Evolutionary conservation across 2,329 filamentous ascomycete species (phyloP).

Genomic region (Fusarium odoratissimum): DNA sequence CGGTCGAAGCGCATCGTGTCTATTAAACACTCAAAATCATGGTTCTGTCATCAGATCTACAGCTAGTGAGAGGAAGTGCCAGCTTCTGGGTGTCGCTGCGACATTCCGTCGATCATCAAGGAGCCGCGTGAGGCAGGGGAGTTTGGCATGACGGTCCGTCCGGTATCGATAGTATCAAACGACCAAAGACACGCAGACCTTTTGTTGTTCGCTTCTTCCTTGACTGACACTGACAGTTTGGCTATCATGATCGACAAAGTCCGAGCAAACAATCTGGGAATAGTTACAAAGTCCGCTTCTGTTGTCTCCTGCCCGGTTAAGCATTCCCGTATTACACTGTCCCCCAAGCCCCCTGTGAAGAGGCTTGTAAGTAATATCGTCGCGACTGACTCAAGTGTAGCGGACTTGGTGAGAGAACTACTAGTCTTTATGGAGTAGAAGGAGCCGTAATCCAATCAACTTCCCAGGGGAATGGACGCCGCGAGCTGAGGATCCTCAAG

Average conservation of each 20-base stretch:
- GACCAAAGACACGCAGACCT: not conserved
- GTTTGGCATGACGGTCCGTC: not conserved
- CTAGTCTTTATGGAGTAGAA: not conserved
- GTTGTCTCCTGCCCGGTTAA: slow-evolving; percentile 6
- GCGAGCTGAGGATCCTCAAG: not conserved
- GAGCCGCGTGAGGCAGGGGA: slow-evolving; percentile 15
- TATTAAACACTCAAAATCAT: not conserved
- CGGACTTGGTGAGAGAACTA: not conserved
- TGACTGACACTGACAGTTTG: not conserved
- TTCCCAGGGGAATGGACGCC: not conserved
- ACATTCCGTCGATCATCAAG: slow-evolving; percentile 24
- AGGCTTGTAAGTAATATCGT: slow-evolving; percentile 12
- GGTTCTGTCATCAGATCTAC: slow-evolving; percentile 11
- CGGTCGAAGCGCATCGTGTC: not conserved
- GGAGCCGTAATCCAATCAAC: slow-evolving; percentile 11
- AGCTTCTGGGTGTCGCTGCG: slow-evolving; percentile 3
- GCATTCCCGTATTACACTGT: slow-evolving; percentile 8
- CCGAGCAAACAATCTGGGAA: slow-evolving; percentile 2
- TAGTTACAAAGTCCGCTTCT: not conserved
- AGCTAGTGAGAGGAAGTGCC: not conserved
- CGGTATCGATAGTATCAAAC: not conserved
- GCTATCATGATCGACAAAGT: slow-evolving; percentile 16
- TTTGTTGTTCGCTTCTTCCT: not conserved
- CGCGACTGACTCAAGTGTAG: slow-evolving; percentile 35
- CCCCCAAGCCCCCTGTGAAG: not conserved